Conservation (phyloP, 2,329 filamentous ascomycete genomes). For the Sclerotinia spermophila region DNA sequence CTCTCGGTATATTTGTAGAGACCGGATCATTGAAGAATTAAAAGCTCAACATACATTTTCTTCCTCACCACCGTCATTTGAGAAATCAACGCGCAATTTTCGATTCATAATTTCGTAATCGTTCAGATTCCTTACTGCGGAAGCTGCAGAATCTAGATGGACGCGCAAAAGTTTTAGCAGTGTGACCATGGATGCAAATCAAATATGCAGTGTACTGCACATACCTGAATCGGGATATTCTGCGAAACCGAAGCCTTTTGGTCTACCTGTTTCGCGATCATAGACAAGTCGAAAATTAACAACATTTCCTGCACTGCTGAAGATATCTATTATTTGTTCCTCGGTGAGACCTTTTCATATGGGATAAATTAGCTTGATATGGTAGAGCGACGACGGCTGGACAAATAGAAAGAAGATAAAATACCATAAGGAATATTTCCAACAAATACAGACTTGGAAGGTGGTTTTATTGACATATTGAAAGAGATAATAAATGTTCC, state of each 20-base stretch:
- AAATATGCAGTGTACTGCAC: constrained; percentile 9
- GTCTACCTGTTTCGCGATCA: constrained; percentile 89
- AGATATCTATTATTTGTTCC: constrained; percentile 92
- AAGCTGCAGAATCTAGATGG: constrained; percentile 72
- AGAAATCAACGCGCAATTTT: constrained; percentile 92
- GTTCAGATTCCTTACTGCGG: constrained; percentile 91
- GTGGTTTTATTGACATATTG: constrained; percentile 67
- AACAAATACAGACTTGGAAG: constrained; percentile 76
- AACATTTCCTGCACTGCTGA: constrained; percentile 84
- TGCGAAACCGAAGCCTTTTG: constrained; percentile 95
- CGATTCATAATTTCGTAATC: constrained; percentile 93
- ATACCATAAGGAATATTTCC: constrained; percentile 81
- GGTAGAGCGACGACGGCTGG: neutral
- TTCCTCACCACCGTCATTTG: constrained; percentile 75
- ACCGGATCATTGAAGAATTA: neutral
- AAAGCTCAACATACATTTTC: constrained; percentile 39
- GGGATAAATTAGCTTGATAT: constrained; percentile 21
- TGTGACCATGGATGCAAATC: constrained; percentile 13
- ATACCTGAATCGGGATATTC: constrained; percentile 89
- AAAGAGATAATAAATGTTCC: constrained; percentile 10
- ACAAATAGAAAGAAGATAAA: constrained; percentile 24
- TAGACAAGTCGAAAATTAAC: constrained; percentile 91
- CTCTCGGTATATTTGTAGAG: neutral
- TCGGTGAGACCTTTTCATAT: constrained; percentile 75
- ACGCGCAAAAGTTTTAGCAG: constrained; percentile 8